Evolutionary conservation across 1,284 basidiomycete genomes (phyloP), one percentile per base, ranked within the genome.

Genomic region (Singerocomus rubriflavus): DNA sequence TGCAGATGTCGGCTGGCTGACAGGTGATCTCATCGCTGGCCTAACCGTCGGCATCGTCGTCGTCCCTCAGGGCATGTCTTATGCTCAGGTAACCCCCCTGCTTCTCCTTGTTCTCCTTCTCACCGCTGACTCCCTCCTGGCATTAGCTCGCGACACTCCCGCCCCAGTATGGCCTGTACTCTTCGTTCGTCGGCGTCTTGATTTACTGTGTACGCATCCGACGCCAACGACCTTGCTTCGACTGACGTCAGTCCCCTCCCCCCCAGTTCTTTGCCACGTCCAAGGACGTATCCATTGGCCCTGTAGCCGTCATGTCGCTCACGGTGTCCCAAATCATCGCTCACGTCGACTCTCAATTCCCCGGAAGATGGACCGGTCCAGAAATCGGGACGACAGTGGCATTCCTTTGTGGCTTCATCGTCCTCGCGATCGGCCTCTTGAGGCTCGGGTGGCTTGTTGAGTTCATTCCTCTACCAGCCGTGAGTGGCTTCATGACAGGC

Each of bases 221-320:
- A 53, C 63, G 62, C 41, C 13, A 1, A 58, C 57, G 63, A 55
- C 32, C 16, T 21, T 27, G 46, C 46, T 13, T 13, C 6, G 8
- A 21, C 46, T 50, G 38, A 53, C 57, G 25, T 60, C 21, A 21
- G 21, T 47, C 32, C 49, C 41, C 38, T 4, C 21, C 49, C 41
- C 47, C 57, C 26, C 59, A 91, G 86, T 80, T 92, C 67, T 93
- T 93, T 61, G 94, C 93, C 29, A 97, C 93, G 0, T 93, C 92
- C 37, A 97, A 97, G 70, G 94, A 98, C 73, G 90, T 95, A 32
- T 92, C 92, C 11, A 97, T 98, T 58, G 94, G 94, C 45, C 94
- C 94, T 3, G 94, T 96, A 56, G 95, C 96, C 14, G 96, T 99
- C 70, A 97, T 98, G 93, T 96, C 92, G 7, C 81, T 97, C 48